These are phyloP conservation scores for Chaetomium tenue DNA, from an alignment of 495 filamentous ascomycete species.

Conservation along the genomic window DNA sequence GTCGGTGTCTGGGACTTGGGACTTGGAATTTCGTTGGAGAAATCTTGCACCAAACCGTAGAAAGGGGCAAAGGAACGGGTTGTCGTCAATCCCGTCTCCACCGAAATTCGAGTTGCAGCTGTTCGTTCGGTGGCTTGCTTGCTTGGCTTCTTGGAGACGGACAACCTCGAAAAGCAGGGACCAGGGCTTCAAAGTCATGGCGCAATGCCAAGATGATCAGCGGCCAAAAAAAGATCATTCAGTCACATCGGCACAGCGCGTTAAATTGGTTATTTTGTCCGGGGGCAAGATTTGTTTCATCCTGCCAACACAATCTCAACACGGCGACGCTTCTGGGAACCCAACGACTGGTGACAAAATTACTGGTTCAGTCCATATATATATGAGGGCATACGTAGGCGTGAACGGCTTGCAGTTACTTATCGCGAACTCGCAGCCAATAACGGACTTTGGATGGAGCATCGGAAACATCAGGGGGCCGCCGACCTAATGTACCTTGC, in stretches of 20 bases:
- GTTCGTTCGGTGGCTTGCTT: background rate
- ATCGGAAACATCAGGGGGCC: no score
- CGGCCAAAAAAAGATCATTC: slow-evolving; percentile 12
- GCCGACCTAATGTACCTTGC: background rate
- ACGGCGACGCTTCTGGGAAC: no score
- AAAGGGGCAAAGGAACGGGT: slow-evolving; percentile 5
- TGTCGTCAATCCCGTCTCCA: slow-evolving; percentile 8
- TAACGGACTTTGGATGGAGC: no score
- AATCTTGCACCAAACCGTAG: background rate
- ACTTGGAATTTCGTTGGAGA: background rate
- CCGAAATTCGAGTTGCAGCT: slow-evolving; percentile 3
- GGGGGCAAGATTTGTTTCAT: background rate
- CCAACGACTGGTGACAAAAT: no score
- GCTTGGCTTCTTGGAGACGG: background rate
- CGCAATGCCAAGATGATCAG: slow-evolving; percentile 20
- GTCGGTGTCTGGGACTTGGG: background rate
- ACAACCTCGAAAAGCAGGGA: background rate
- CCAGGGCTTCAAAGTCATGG: background rate
- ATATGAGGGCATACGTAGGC: no score
- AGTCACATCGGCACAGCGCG: background rate
- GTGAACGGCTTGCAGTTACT: no score
- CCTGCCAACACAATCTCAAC: no score
- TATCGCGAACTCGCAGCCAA: no score
- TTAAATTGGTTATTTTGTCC: background rate
- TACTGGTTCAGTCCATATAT: no score